Percentiles rank a stretch among this genome's conserved stretches.
Conservation (phyloP, 345 rosid genomes). For the Cardamine occulta region DNA sequence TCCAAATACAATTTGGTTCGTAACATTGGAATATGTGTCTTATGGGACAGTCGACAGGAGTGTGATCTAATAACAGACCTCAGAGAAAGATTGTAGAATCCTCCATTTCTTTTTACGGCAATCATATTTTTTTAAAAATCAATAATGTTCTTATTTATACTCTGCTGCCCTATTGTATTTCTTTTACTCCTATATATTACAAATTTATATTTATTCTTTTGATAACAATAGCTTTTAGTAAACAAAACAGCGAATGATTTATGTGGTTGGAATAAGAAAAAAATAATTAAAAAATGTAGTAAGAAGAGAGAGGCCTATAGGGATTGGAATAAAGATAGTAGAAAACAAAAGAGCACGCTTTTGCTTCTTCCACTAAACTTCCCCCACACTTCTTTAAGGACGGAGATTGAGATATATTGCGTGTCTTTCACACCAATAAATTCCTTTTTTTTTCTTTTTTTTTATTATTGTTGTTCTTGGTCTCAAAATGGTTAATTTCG, state of each 20-base stretch:
- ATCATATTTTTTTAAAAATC: background rate
- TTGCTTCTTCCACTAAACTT: constrained; percentile 63
- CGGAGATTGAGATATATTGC: constrained; percentile 51
- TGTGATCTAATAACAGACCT: constrained; percentile 28
- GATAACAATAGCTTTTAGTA: background rate
- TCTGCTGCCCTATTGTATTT: background rate
- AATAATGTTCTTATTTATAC: background rate
- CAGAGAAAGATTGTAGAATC: constrained; percentile 27
- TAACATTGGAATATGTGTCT: constrained; percentile 28
- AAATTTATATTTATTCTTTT: background rate
- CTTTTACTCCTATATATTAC: background rate
- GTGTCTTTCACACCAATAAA: constrained; percentile 50
- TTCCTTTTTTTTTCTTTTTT: background rate
- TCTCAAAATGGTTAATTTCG: constrained; percentile 9
- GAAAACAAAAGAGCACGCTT: constrained; percentile 44
- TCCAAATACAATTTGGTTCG: constrained; percentile 12
- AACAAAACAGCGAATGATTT: background rate
- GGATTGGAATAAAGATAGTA: constrained; percentile 32
- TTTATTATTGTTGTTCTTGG: constrained; percentile 39
- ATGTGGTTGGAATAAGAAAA: background rate
- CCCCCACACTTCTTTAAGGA: constrained; percentile 47
- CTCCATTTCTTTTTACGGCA: constrained; percentile 25
- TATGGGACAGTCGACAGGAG: constrained; percentile 31
- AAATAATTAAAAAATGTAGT: background rate
- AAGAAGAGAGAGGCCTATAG: background rate